Base-by-base conservation (phyloP, 2,329 filamentous ascomycete species). In the Fusarium sp. region DNA sequence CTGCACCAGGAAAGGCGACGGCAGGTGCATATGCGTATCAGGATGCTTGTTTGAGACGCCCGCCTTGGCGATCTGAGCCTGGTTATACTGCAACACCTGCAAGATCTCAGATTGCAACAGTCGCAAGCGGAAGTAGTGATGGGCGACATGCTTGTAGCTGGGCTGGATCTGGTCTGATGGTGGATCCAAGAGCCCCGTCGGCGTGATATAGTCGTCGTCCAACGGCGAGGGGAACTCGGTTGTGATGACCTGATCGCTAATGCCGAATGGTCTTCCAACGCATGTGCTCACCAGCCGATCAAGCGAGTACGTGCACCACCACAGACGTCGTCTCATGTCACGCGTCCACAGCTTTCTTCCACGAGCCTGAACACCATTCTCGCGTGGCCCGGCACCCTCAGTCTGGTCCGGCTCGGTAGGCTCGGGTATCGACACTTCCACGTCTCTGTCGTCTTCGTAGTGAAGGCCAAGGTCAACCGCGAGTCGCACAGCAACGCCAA, bases 261-360 rank as follows among this genome's bases (percentile, higher is more conserved):
- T 95, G 33, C 96, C 95, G 79, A 98, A 97, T 8, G 96, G 97
- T 65, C 96, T 89, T 40, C 96, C 96, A 29, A 98, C 96, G 77
- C 95, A 98, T 25, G 95, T 95, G 79, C 95, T 97, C 60, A 98
- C 96, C 6, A 98, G 91, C n/a, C 96, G 91, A 82, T 98, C 96
- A 65, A 98, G 91, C 6, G 94, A 96, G 83, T 98, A 98, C 2
- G 95, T 95, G 84, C 95, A 98, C 96, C 97, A 98, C 95, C 95
- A 98, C 16, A 98, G 86, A 35, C 96, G 90, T 66, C 96, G 89
- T 61, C 95, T 91, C 72, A 98, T 88, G 81, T 98, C 97, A 63
- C 96, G 91, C 42, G 95, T 88, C 89, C 95, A 98, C 82, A 97
- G 91, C 66, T 94, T 89, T 58, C 93, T 89, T 87, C 82, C 92